Percentiles rank a stretch among this genome's conserved stretches.
Conservation (phyloP, 371 early-diverging fungal genomes). For the Rhizopus arrhizus region DNA sequence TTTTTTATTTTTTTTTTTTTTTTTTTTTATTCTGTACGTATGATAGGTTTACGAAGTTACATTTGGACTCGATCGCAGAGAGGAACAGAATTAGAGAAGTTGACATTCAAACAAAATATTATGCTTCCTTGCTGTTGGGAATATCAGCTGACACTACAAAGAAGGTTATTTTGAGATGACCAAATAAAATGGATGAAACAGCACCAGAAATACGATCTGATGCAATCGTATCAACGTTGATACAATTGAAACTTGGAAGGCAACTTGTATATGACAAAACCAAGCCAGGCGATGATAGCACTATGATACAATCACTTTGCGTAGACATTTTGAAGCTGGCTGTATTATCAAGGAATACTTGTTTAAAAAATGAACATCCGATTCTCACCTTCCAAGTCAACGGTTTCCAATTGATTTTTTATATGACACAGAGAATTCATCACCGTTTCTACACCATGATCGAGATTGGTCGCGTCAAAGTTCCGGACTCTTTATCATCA, state of each 20-base stretch:
- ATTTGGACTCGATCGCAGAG: slow-evolving; percentile 15
- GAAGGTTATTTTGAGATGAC: slow-evolving; percentile 25
- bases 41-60: slow-evolving; percentile 22
- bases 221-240: slow-evolving; percentile 23
- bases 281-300: slow-evolving; percentile 20
- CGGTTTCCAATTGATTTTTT: slow-evolving; percentile 20
- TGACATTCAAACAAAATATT: slow-evolving; percentile 28
- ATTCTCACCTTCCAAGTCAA: slow-evolving; percentile 20
- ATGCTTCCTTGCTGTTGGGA: slow-evolving; percentile 25
- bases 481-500: slow-evolving; percentile 19
- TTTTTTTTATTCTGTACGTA: slow-evolving; percentile 19
- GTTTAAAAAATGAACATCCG: slow-evolving; percentile 21
- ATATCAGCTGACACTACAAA: slow-evolving; percentile 17
- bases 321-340: slow-evolving; percentile 23
- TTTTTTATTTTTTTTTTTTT: no score
- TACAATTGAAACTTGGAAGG: slow-evolving; percentile 14
- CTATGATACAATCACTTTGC: slow-evolving; percentile 13
- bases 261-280: slow-evolving; percentile 21
- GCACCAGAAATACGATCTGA: slow-evolving; percentile 18
- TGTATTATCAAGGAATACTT: slow-evolving; percentile 23
- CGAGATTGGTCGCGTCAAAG: slow-evolving; percentile 23
- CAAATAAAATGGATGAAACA: slow-evolving; percentile 20
- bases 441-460: slow-evolving; percentile 19
- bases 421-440: slow-evolving; percentile 20
- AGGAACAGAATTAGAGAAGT: slow-evolving; percentile 29